Evolutionary conservation across 352 stramenopile genomes (phyloP).

Genomic region (Pythium vanterpoolii): DNA sequence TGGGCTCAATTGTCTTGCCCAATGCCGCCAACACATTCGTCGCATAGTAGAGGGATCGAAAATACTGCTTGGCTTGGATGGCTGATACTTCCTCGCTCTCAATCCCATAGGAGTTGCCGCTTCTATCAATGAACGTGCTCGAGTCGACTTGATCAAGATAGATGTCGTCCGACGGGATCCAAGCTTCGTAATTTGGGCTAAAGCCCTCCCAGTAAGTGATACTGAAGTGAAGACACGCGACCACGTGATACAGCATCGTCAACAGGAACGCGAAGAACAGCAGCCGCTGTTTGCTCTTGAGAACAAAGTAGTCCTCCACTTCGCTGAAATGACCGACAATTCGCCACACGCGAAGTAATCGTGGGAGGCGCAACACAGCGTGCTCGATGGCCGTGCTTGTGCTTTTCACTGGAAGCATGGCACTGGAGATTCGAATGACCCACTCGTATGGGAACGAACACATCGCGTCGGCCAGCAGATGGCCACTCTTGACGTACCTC

Average conservation of each 20-base stretch:
- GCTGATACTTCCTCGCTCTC: constrained; percentile 21
- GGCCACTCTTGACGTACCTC: constrained; percentile 28
- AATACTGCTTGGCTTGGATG: constrained; percentile 59
- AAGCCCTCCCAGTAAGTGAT: constrained; percentile 60
- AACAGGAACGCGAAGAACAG: constrained; percentile 49
- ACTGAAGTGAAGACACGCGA: constrained; percentile 61
- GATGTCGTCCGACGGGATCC: constrained; percentile 52
- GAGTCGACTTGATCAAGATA: constrained; percentile 34
- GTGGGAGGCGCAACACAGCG: constrained; percentile 28
- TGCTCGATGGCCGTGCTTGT: constrained; percentile 14
- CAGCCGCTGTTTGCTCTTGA: constrained; percentile 46
- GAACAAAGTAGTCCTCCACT: constrained; percentile 39
- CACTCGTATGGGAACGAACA: constrained; percentile 44
- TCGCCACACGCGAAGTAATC: constrained; percentile 37
- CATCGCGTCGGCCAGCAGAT: constrained; percentile 40
- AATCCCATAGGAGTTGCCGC: constrained; percentile 27
- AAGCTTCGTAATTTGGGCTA: constrained; percentile 32
- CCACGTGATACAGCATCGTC: constrained; percentile 52
- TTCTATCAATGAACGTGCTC: constrained; percentile 27
- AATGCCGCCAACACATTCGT: constrained; percentile 53
- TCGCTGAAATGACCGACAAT: constrained; percentile 39
- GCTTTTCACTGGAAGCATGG: not conserved
- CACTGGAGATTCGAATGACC: constrained; percentile 6
- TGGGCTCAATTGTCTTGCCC: constrained; percentile 46
- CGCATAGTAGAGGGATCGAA: constrained; percentile 61